Conservation (phyloP, 345 rosid genomes). For the Populus davidiana region DNA sequence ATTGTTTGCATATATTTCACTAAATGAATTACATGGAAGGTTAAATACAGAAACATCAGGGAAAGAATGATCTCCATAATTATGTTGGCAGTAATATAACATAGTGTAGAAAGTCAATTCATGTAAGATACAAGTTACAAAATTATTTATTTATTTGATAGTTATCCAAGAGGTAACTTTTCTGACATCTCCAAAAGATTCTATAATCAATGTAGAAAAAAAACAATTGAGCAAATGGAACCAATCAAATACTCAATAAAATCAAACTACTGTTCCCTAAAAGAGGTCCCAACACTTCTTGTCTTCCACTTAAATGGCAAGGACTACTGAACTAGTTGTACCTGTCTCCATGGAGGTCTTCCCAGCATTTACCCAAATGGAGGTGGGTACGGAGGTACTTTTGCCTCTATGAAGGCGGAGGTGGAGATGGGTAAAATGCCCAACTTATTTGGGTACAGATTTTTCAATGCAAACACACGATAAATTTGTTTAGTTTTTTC, state of each 20-base stretch:
- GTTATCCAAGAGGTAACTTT: background rate
- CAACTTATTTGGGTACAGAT: no score
- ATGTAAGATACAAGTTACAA: background rate
- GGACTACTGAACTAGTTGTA: background rate
- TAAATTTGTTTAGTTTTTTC: no score
- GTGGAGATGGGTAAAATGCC: no score
- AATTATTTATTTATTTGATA: no score
- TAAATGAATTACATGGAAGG: background rate
- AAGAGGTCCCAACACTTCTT: background rate
- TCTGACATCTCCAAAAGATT: background rate
- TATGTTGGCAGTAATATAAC: background rate
- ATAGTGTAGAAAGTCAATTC: background rate
- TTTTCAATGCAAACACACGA: no score
- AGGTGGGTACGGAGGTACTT: no score
- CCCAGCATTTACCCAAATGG: no score
- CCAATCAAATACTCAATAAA: background rate
- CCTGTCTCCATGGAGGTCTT: no score
- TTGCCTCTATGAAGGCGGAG: no score
- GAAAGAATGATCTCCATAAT: background rate
- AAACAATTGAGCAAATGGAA: background rate
- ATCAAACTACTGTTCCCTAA: background rate
- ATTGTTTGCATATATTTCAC: background rate
- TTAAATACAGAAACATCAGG: background rate
- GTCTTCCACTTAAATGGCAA: background rate
- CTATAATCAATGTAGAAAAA: background rate